Percentiles rank a stretch among this genome's conserved stretches.
These are phyloP conservation scores for Penicillium manginii DNA, from an alignment of 495 filamentous ascomycete genomes.

Conservation along the genomic window DNA sequence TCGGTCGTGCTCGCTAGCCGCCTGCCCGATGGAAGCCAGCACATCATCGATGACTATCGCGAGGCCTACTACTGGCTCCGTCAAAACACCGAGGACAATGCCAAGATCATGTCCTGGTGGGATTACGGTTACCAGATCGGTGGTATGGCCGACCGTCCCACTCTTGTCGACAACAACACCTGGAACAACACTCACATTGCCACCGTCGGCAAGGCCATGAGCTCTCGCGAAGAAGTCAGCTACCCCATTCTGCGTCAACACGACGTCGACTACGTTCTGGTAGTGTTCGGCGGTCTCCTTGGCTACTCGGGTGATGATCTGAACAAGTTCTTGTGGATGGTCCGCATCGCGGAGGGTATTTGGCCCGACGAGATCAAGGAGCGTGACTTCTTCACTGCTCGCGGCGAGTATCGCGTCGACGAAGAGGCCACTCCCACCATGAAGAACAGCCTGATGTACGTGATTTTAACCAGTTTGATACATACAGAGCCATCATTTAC, in stretches of 20 bases:
- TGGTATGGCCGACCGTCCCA: slow-evolving; percentile 98
- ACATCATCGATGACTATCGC: slow-evolving; percentile 99
- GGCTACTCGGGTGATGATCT: slow-evolving; percentile 99
- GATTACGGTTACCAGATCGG: slow-evolving; percentile 99
- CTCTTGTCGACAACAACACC: slow-evolving; percentile 98
- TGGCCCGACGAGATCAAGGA: slow-evolving; percentile 99
- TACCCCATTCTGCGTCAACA: slow-evolving; percentile 98
- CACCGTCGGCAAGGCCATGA: slow-evolving; percentile 99
- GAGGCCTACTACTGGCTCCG: slow-evolving; percentile 99
- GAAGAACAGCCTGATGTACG: slow-evolving; percentile 98
- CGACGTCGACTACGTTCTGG: slow-evolving; percentile 96
- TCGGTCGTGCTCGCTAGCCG: slow-evolving; percentile 94
- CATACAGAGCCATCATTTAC: slow-evolving; percentile 38
- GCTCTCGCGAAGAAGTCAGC: slow-evolving; percentile 93
- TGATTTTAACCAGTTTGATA: slow-evolving; percentile 1
- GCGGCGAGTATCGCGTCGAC: slow-evolving; percentile 96
- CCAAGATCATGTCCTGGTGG: slow-evolving; percentile 99
- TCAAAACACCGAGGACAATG: slow-evolving; percentile 91
- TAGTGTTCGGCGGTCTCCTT: slow-evolving; percentile 94
- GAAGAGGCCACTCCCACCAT: slow-evolving; percentile 94
- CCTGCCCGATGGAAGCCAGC: slow-evolving; percentile 92
- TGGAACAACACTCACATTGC: slow-evolving; percentile 99
- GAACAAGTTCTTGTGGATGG: slow-evolving; percentile 99
- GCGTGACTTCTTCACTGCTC: slow-evolving; percentile 91
- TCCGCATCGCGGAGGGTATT: slow-evolving; percentile 97